Conservation (phyloP, 352 stramenopile species). For the Elongisporangium anandrum region DNA sequence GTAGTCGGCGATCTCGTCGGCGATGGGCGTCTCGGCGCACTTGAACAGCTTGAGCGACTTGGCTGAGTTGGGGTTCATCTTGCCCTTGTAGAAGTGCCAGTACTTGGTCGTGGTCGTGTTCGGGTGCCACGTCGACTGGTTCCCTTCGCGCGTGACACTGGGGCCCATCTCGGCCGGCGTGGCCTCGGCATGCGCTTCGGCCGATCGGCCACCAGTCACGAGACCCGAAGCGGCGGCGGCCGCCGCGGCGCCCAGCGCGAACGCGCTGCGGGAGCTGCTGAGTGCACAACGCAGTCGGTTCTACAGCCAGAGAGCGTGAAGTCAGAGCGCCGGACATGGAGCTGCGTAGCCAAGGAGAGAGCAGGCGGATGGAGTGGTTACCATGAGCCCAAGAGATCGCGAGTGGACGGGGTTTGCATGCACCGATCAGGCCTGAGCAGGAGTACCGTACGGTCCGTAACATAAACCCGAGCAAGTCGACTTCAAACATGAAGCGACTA, state of each 20-base stretch:
- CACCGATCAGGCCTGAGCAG: conserved; percentile 1
- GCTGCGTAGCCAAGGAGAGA: neutral
- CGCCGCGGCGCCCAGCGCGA: conserved; percentile 19
- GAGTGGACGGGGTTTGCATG: neutral
- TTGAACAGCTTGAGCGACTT: conserved; percentile 90
- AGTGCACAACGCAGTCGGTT: conserved; percentile 26
- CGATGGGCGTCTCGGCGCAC: conserved; percentile 82
- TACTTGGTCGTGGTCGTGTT: conserved; percentile 78
- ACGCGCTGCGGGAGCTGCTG: conserved; percentile 10
- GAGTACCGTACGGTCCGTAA: neutral
- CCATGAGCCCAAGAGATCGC: neutral
- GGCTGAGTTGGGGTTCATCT: conserved; percentile 74
- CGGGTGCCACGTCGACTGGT: conserved; percentile 52
- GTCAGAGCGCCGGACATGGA: neutral
- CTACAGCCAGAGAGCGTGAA: conserved; percentile 11
- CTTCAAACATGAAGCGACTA: neutral
- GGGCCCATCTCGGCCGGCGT: conserved; percentile 7
- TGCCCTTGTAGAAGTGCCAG: conserved; percentile 88
- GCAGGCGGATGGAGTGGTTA: neutral
- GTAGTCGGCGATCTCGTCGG: conserved; percentile 80
- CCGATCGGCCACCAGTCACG: conserved; percentile 20
- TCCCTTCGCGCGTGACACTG: conserved; percentile 5
- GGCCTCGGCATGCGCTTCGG: conserved; percentile 7
- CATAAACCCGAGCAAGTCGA: neutral
- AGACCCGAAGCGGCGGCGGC: conserved; percentile 27